A percentile compares a stretch with the other conserved stretches of the same genome.
Evolutionary conservation across 1,139 yeast genomes (phyloP).

Genomic region (Yamadazyma dushanensis): DNA sequence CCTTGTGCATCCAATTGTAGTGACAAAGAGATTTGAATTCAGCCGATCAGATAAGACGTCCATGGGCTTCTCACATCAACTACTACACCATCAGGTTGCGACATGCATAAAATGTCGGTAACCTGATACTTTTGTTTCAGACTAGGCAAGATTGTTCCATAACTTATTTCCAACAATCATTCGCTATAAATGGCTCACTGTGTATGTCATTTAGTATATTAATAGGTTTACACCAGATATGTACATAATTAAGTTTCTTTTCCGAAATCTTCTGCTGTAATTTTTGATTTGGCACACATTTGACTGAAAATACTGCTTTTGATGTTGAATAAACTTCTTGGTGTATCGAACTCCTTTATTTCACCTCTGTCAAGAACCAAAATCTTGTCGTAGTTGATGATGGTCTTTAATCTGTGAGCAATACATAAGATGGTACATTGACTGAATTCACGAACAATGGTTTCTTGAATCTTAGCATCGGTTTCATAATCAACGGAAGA

Average conservation of each 20-base stretch:
- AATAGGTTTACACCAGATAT: too few species aligned
- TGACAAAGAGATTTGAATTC: too few species aligned
- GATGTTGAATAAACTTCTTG: slow-evolving; percentile 37
- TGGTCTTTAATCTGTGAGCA: slow-evolving; percentile 43
- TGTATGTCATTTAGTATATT: too few species aligned
- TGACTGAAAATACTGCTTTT: slow-evolving; percentile 37
- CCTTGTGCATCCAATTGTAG: too few species aligned
- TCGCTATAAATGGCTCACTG: too few species aligned
- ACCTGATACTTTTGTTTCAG: too few species aligned
- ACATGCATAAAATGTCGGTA: too few species aligned
- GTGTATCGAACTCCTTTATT: slow-evolving; percentile 49
- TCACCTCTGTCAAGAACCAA: slow-evolving; percentile 58
- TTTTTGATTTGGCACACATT: slow-evolving; percentile 39
- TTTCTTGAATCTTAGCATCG: slow-evolving; percentile 39
- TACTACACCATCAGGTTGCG: too few species aligned
- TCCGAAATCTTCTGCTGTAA: slow-evolving; percentile 10
- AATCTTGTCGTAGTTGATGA: slow-evolving; percentile 37
- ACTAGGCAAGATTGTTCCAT: too few species aligned
- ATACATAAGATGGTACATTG: slow-evolving; percentile 43
- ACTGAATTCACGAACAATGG: slow-evolving; percentile 33
- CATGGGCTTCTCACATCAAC: too few species aligned
- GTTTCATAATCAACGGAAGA: slow-evolving; percentile 46
- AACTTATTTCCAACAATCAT: too few species aligned
- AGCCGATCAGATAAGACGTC: too few species aligned
- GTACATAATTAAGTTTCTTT: not conserved